Evolutionary conservation across 2,329 filamentous ascomycete species (phyloP), one percentile per base, ranked within the genome.

Genomic region (Fusarium chlamydosporum): DNA sequence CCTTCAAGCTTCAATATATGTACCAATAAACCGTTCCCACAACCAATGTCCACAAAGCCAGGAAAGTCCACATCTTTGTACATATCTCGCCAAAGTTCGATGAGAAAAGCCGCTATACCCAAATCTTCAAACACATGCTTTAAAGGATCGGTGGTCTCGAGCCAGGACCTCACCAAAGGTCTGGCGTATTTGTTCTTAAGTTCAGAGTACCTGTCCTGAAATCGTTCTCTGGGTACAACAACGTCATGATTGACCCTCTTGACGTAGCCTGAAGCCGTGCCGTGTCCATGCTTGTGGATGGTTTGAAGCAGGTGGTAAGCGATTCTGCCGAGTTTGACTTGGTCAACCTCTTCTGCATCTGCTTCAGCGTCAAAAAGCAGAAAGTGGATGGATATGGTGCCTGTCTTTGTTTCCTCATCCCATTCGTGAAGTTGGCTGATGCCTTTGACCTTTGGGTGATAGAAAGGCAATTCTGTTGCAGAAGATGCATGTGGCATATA

Each of bases 51-150:
- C 20, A 97, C 92, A 74, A 98, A 99, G 1, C 95, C 94, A 0
- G 93, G 92, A 72, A 97, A 97, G 0, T 70, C 64, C 1, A 47
- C 60, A 41, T 76, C 76, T 37, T 72, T 75, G 76, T 98, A 98
- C 89, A 97, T 95, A 60, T 91, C 88, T 13, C 82, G 81, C 96
- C 96, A 99, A 3, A 98, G 82, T 81, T 97, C 94, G 27, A 98
- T 92, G 52, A 98, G 82, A 74, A 97, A 99, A 0, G 95, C 92
- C 0, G 95, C 92, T 66, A 99, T 97, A 6, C 89, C 87, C 20
- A 99, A 81, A 76, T 98, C 95, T 77, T 99, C 96, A 78, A 97
- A 98, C 4, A 98, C 93, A 76, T 98, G 94, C 78, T 98, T 99
- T 16, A 84, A 83, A 0, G 94, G 92, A 76, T 97, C 94, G 0